Evolutionary conservation across 2,329 filamentous ascomycete genomes (phyloP).

Genomic region (Zymoseptoria ardabiliae): DNA sequence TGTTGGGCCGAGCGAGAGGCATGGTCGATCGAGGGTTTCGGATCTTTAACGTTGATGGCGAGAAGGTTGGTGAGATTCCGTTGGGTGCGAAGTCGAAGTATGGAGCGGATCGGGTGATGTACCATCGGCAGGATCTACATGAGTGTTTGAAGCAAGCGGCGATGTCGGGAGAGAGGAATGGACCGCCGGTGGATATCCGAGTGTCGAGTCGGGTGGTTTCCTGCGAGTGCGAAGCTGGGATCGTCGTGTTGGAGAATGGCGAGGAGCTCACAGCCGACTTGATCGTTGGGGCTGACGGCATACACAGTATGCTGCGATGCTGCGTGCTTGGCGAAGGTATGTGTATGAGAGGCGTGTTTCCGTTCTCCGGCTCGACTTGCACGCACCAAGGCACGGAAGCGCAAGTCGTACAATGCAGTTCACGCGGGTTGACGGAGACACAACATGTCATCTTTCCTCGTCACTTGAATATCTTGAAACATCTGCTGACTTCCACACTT

Average conservation of each 20-base stretch:
- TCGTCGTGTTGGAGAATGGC: conserved; percentile 27
- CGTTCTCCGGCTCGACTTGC: too few relatives aligned
- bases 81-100: conserved; percentile 27
- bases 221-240: conserved; percentile 21
- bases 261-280: conserved; percentile 24
- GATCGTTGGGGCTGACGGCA: conserved; percentile 35
- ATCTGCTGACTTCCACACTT: too few relatives aligned
- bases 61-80: conserved; percentile 28
- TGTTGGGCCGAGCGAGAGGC: conserved; percentile 24
- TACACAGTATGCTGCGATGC: conserved; percentile 22
- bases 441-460: too few relatives aligned
- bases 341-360: too few relatives aligned
- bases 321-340: conserved; percentile 21
- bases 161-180: conserved; percentile 15
- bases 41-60: conserved; percentile 29
- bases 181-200: conserved; percentile 22
- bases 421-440: too few relatives aligned
- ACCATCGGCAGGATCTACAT: conserved; percentile 38
- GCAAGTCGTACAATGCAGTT: too few relatives aligned
- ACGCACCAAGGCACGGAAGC: too few relatives aligned
- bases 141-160: conserved; percentile 25
- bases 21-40: conserved; percentile 34
- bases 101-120: conserved; percentile 36
- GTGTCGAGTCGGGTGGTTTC: conserved; percentile 21
- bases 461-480: too few relatives aligned